Evolutionary conservation across 2,329 filamentous ascomycete genomes (phyloP).

Genomic region (Septoria petroselini): DNA sequence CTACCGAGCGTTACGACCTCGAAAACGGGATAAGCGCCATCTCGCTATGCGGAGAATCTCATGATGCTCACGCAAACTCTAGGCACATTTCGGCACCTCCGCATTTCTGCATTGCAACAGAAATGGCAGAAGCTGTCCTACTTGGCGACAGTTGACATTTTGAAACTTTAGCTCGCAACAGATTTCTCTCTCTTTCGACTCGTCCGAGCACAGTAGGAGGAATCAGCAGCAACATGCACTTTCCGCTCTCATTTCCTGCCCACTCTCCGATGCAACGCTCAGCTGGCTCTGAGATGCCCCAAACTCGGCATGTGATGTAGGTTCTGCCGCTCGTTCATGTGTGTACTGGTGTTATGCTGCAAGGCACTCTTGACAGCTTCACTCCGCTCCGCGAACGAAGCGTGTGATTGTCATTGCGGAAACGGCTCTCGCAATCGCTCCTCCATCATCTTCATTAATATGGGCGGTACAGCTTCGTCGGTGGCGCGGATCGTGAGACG

Average conservation of each 20-base stretch:
- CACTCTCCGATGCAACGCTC: background rate
- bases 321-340: slow-evolving; percentile 7
- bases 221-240: slow-evolving; percentile 1
- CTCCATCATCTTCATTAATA: slow-evolving; percentile 83
- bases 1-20: slow-evolving; percentile 31
- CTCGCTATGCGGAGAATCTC: slow-evolving; percentile 18
- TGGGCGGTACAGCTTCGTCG: slow-evolving; percentile 78
- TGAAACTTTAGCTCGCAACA: background rate
- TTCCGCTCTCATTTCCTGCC: background rate
- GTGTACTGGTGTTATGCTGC: slow-evolving; percentile 2
- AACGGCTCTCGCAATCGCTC: slow-evolving; percentile 63
- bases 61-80: slow-evolving; percentile 9
- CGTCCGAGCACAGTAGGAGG: background rate
- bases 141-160: too few relatives aligned
- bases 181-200: background rate
- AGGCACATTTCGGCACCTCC: slow-evolving; percentile 13
- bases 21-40: slow-evolving; percentile 34
- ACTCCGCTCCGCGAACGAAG: slow-evolving; percentile 12
- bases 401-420: slow-evolving; percentile 20
- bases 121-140: background rate
- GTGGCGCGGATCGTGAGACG: slow-evolving; percentile 91
- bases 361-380: slow-evolving; percentile 9
- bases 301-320: slow-evolving; percentile 10
- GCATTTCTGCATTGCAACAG: background rate
- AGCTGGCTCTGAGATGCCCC: slow-evolving; percentile 6